Base-by-base conservation (phyloP, 2,329 filamentous ascomycete species). In the Apiospora arundinis region DNA sequence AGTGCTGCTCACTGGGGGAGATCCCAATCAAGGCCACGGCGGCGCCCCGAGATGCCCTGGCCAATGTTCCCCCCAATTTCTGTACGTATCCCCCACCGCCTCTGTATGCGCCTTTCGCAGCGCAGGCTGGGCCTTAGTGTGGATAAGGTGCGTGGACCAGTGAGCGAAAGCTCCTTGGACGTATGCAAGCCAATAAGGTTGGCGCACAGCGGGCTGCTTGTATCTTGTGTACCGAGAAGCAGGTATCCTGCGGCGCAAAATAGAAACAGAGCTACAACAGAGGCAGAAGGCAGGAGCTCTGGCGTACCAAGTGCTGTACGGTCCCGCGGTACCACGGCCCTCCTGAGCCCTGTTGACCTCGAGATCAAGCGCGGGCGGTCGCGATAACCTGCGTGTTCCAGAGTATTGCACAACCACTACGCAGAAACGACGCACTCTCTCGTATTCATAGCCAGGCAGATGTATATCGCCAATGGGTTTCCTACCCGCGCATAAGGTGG, bases 401-500 rank as follows among this genome's bases (percentile, higher is more conserved):
- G 76, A 73, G 65, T 71, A 73, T 71, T 71, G 71, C 72, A 78
- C 77, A 77, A 75, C 72, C 72, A 74, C 75, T 71, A 73, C 75
- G 72, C 75, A 75, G 73, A 72, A 68, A 76, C 73, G 56, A 75
- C 75, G 75, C 72, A 46, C 46, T 67, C 66, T 75, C 78, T 80
- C 79, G 79, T 80, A 80, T 80, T 80, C 78, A 79, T 70, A 74
- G 74, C 71, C 74, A 73, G 73, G 70, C 74, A 73, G 73, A 75
- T 74, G 74, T 71, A 72, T 72, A 73, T 79, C 76, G 74, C 79
- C 79, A 80, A 80, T 80, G 76, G 78, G 76, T 76, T 74, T 70
- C 74, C 74, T 79, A 77, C 76, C 77, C 77, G 78, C 78, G 75
- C 69, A 77, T 73, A 78, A 75, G 76, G 77, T 79, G 79, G 78